These are phyloP conservation scores for Boletus sp. DNA, from an alignment of 768 basidiomycete species.

Conservation along the genomic window DNA sequence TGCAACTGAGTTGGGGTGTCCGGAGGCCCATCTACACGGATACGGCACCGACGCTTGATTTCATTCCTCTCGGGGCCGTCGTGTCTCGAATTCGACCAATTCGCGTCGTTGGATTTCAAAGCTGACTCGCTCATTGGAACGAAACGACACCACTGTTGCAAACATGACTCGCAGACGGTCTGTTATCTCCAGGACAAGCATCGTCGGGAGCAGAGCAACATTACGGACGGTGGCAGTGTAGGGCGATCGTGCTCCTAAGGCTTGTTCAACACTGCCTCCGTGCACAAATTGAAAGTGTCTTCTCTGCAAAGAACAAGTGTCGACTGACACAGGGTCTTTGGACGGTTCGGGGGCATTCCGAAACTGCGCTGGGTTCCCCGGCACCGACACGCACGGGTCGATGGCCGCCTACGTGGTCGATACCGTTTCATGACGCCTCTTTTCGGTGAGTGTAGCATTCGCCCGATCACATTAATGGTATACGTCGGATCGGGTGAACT, in stretches of 20 bases:
- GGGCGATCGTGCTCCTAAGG: neutral
- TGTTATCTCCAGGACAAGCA: neutral
- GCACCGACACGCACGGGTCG: neutral
- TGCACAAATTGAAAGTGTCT: neutral
- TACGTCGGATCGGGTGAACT: neutral
- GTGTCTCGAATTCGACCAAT: neutral
- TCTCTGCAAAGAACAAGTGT: too few species aligned
- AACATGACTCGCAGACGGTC: neutral
- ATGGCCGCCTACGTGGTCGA: neutral
- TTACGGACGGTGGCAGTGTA: neutral
- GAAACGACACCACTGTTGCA: neutral
- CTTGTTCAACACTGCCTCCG: slow-evolving; percentile 5
- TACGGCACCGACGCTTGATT: slow-evolving; percentile 6
- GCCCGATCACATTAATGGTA: neutral
- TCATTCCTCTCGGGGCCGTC: slow-evolving; percentile 10
- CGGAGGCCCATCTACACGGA: slow-evolving; percentile 1
- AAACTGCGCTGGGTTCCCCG: too few species aligned
- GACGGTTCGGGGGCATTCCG: neutral
- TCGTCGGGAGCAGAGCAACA: neutral
- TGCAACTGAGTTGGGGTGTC: slow-evolving; percentile 15
- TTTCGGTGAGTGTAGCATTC: neutral
- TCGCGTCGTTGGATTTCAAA: neutral
- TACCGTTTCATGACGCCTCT: neutral
- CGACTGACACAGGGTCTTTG: neutral
- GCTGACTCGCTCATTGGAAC: neutral